These are phyloP conservation scores for Plectosphaerella plurivora DNA, from an alignment of 2,329 filamentous ascomycete genomes.

Conservation along the genomic window DNA sequence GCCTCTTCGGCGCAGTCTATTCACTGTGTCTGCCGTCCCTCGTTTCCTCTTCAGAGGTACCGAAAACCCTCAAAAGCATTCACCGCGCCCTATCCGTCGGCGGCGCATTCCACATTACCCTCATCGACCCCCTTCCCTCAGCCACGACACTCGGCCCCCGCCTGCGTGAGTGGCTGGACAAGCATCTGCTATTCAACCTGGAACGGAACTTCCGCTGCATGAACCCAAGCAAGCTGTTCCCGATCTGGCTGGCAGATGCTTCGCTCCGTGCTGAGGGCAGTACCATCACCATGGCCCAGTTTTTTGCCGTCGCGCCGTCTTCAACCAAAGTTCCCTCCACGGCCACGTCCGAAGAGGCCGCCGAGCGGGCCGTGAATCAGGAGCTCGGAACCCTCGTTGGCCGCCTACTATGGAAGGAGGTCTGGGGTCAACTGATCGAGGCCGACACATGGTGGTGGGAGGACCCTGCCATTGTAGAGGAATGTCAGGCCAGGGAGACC, in stretches of 20 bases:
- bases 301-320: conserved; percentile 35
- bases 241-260: conserved; percentile 53
- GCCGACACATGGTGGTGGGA: conserved; percentile 60
- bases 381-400: conserved; percentile 50
- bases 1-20: conserved; percentile 44
- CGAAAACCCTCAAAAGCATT: conserved; percentile 50
- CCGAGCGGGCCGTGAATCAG: conserved; percentile 29
- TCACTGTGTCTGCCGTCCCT: conserved; percentile 52
- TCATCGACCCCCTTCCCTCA: conserved; percentile 60
- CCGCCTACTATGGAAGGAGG: conserved; percentile 55
- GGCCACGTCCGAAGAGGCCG: conserved; percentile 12
- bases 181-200: conserved; percentile 54
- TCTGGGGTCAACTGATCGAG: conserved; percentile 51
- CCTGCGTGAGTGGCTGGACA: conserved; percentile 58
- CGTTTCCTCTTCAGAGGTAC: conserved; percentile 52
- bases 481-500: conserved; percentile 50
- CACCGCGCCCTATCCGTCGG: conserved; percentile 49
- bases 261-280: conserved; percentile 44
- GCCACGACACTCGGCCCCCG: conserved; percentile 48
- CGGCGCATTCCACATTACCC: conserved; percentile 52
- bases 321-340: conserved; percentile 18
- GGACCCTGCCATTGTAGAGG: conserved; percentile 45
- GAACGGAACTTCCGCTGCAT: conserved; percentile 55
- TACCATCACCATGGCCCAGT: conserved; percentile 41
- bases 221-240: conserved; percentile 54